phyloP scores from a whole-genome alignment of 2,329 filamentous ascomycete species.

The Fusarium albosuccineum region DNA sequence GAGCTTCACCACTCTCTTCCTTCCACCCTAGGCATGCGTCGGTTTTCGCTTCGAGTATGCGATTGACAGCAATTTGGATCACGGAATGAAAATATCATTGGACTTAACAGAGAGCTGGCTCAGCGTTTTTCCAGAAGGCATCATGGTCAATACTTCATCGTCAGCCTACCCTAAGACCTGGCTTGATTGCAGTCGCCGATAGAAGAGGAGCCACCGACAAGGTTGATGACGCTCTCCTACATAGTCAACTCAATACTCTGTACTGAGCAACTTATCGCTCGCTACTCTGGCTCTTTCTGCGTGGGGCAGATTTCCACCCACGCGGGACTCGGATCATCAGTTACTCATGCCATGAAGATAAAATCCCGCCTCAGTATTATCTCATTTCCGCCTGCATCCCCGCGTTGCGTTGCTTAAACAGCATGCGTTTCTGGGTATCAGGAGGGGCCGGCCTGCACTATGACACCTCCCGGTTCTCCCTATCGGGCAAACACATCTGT shows the following conservation, averaged over 20 bases:
- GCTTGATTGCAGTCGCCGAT: conserved; percentile 12
- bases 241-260: conserved; percentile 9
- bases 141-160: background rate
- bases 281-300: background rate
- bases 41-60: background rate
- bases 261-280: conserved; percentile 3
- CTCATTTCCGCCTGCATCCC: conserved; percentile 18
- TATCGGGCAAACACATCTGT: conserved; percentile 29
- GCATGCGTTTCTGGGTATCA: conserved; percentile 8
- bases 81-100: background rate
- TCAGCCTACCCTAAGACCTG: conserved; percentile 19
- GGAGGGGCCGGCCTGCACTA: background rate
- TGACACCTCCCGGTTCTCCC: conserved; percentile 14
- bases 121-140: background rate
- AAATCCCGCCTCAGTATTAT: conserved; percentile 32
- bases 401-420: conserved; percentile 13
- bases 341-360: conserved; percentile 31
- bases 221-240: background rate
- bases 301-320: conserved; percentile 22
- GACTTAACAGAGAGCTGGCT: background rate
- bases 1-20: conserved; percentile 6
- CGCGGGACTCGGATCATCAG: conserved; percentile 21
- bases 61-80: conserved; percentile 13
- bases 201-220: conserved; percentile 15
- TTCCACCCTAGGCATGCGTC: conserved; percentile 2